Percentiles rank a stretch among this genome's conserved stretches.
These are phyloP conservation scores for Crucihimalaya himalaica DNA, from an alignment of 345 rosid genomes.

Conservation along the genomic window DNA sequence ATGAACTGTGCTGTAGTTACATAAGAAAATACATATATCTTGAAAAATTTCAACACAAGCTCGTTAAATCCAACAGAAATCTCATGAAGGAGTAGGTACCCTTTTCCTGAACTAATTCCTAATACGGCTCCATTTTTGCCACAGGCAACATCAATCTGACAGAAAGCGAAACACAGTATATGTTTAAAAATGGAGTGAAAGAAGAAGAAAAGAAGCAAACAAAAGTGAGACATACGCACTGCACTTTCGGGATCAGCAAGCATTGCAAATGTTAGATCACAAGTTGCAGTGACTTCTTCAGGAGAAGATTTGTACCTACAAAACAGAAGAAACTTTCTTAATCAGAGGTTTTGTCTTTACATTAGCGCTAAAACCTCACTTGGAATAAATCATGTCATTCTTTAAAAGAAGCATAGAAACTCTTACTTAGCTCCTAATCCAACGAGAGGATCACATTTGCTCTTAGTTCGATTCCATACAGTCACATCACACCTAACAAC, in stretches of 20 bases:
- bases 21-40: background rate
- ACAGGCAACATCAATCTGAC: slow-evolving; percentile 80
- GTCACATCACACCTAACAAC: slow-evolving; percentile 74
- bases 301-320: slow-evolving; percentile 79
- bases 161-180: slow-evolving; percentile 34
- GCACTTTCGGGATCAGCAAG: slow-evolving; percentile 98
- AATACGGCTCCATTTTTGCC: slow-evolving; percentile 77
- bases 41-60: background rate
- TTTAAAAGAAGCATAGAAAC: slow-evolving; percentile 6
- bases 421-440: slow-evolving; percentile 88
- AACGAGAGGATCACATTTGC: slow-evolving; percentile 88
- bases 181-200: slow-evolving; percentile 16
- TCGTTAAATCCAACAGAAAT: background rate
- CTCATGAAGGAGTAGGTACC: slow-evolving; percentile 48
- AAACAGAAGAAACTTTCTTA: background rate
- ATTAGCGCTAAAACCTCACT: slow-evolving; percentile 3
- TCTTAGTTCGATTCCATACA: slow-evolving; percentile 89
- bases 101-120: slow-evolving; percentile 86
- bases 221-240: slow-evolving; percentile 72
- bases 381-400: background rate
- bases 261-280: slow-evolving; percentile 91
- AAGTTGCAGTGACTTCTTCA: slow-evolving; percentile 82
- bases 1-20: background rate
- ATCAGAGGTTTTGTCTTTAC: background rate
- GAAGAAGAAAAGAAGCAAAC: background rate